phyloP scores from a whole-genome alignment of 108 stramenopile genomes.

The Pseudonitzschia multiseries region DNA sequence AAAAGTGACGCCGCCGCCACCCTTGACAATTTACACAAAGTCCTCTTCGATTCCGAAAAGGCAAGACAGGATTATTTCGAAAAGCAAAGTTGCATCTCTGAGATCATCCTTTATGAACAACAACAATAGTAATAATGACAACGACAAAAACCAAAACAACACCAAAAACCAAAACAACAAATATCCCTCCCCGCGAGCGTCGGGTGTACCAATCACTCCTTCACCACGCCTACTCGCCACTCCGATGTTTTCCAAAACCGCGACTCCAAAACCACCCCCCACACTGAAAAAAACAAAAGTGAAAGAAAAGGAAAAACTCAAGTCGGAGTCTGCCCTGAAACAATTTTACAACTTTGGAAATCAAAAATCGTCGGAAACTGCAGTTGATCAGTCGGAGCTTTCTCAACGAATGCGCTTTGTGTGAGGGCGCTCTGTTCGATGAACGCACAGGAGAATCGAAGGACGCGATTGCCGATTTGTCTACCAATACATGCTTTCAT shows the following conservation, averaged over 20 bases:
- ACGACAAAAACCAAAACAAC: not conserved
- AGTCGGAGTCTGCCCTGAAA: constrained; percentile 7
- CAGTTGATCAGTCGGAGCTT: constrained; percentile 21
- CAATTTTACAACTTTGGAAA: constrained; percentile 12
- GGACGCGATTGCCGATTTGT: constrained; percentile 27
- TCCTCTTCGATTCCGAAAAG: not conserved
- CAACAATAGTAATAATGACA: not conserved
- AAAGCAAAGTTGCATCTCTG: not conserved
- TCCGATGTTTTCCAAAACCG: not conserved
- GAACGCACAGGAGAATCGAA: constrained; percentile 16
- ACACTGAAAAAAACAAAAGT: not conserved
- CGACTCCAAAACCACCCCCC: not conserved
- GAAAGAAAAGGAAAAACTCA: constrained; percentile 8
- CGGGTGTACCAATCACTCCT: not conserved
- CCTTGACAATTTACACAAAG: not conserved
- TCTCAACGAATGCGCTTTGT: constrained; percentile 31
- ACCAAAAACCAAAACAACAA: not conserved
- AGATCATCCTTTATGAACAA: constrained; percentile 2
- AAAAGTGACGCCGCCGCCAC: not conserved
- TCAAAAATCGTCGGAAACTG: not conserved
- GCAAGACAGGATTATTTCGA: not conserved
- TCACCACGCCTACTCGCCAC: not conserved
- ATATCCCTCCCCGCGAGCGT: not conserved
- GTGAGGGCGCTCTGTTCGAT: constrained; percentile 28
- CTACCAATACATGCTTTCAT: constrained; percentile 31